phyloP scores from a whole-genome alignment of 768 basidiomycete genomes.

The Leccinum aurantiacum region DNA sequence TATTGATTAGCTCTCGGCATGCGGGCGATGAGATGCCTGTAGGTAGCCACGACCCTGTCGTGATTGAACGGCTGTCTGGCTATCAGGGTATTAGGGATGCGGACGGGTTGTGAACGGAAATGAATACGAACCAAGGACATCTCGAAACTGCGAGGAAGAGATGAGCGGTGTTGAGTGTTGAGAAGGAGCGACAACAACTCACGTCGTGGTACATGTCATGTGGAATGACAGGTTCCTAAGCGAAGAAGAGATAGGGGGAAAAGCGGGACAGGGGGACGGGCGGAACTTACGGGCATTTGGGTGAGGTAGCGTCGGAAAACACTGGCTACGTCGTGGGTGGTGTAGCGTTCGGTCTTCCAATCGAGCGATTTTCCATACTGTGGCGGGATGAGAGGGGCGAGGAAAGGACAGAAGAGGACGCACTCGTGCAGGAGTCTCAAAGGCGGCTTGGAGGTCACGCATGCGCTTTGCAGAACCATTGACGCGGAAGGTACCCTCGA shows the following conservation, averaged over 20 bases:
- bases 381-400: conserved; percentile 8
- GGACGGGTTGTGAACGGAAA: conserved; percentile 1
- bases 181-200: conserved; percentile 35
- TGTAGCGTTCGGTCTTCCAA: conserved; percentile 84
- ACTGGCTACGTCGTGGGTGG: conserved; percentile 95
- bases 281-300: conserved; percentile 83
- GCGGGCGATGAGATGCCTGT: conserved; percentile 78
- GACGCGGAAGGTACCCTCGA: conserved; percentile 92
- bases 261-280: background rate
- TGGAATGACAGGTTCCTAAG: conserved; percentile 92
- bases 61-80: conserved; percentile 68
- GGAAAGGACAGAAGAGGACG: conserved; percentile 17
- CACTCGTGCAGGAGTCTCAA: conserved; percentile 87
- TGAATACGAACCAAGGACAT: conserved; percentile 59
- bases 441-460: conserved; percentile 89
- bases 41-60: conserved; percentile 72
- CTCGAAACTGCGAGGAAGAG: conserved; percentile 60
- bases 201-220: conserved; percentile 85
- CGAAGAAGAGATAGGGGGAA: conserved; percentile 11
- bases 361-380: conserved; percentile 94
- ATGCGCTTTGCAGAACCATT: conserved; percentile 95
- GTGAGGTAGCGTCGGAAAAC: conserved; percentile 96
- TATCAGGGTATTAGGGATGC: conserved; percentile 31
- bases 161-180: conserved; percentile 9
- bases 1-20: conserved; percentile 92